These are phyloP conservation scores for Vitis labrusca DNA, from an alignment of 164 flowering plant species.

Conservation along the genomic window DNA sequence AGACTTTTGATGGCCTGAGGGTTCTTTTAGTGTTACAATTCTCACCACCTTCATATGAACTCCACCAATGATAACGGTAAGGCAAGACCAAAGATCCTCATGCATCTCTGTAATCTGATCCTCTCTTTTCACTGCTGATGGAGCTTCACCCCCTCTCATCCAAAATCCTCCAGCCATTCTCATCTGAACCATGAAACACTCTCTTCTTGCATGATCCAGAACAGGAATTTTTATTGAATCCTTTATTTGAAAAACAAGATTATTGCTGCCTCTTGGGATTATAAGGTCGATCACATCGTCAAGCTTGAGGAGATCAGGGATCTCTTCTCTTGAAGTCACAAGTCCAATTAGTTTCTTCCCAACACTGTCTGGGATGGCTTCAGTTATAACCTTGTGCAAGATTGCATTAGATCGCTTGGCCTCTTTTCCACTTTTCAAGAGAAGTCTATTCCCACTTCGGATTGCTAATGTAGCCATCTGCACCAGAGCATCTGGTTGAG, in stretches of 20 bases:
- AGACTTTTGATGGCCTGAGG: too few species aligned
- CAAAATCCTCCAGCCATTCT: conserved; percentile 85
- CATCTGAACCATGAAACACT: conserved; percentile 77
- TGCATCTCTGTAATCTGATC: conserved; percentile 76
- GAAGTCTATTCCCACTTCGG: conserved; percentile 94
- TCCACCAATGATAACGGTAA: conserved; percentile 3
- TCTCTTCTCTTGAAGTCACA: conserved; percentile 96
- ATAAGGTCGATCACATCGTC: conserved; percentile 99
- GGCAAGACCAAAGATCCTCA: conserved; percentile 89
- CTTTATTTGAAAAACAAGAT: conserved; percentile 91
- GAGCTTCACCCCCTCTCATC: conserved; percentile 87
- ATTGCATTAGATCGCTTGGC: conserved; percentile 87
- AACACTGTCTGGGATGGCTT: conserved; percentile 72
- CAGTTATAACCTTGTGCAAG: conserved; percentile 90
- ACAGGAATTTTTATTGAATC: conserved; percentile 94
- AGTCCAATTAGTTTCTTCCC: conserved; percentile 87
- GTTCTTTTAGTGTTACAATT: too few species aligned
- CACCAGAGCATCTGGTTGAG: conserved; percentile 97
- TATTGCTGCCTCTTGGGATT: conserved; percentile 98
- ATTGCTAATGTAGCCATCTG: conserved; percentile 97
- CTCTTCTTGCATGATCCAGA: conserved; percentile 94
- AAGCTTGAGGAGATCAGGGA: conserved; percentile 95
- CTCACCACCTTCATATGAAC: too few species aligned
- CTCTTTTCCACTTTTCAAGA: conserved; percentile 97
- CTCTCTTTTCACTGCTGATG: conserved; percentile 68